A percentile compares a stretch with the other conserved stretches of the same genome.
phyloP scores from a whole-genome alignment of 345 rosid genomes.

The Lumnitzera littorea region DNA sequence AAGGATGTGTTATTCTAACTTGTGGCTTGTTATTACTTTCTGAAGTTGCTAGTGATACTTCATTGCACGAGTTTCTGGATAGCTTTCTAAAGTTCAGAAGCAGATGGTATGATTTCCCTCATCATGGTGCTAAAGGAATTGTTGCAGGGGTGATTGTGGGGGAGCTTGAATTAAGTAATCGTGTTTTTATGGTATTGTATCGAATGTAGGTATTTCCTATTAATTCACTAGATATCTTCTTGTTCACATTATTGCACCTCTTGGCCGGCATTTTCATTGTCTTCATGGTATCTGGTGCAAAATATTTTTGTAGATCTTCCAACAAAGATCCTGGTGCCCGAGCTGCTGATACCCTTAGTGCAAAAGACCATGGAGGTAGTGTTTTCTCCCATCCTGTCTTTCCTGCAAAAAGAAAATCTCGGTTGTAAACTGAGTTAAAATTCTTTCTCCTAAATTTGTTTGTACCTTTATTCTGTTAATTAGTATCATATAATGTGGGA shows the following conservation, averaged over 20 bases:
- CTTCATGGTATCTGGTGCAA: constrained; percentile 2
- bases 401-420: neutral
- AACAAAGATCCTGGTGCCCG: constrained; percentile 80
- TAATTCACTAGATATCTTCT: neutral
- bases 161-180: constrained; percentile 69
- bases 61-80: constrained; percentile 73
- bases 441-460: too few relatives aligned
- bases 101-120: constrained; percentile 96
- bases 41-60: constrained; percentile 69
- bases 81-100: constrained; percentile 74
- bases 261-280: neutral
- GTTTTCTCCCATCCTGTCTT: constrained; percentile 2
- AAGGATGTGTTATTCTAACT: neutral
- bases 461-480: too few relatives aligned
- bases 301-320: constrained; percentile 57
- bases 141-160: constrained; percentile 89
- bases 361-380: constrained; percentile 74
- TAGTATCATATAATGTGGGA: too few relatives aligned
- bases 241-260: neutral
- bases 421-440: too few relatives aligned
- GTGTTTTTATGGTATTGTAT: constrained; percentile 77
- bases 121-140: constrained; percentile 75
- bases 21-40: neutral
- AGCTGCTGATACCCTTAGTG: constrained; percentile 57
- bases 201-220: constrained; percentile 61